A percentile compares a stretch with the other conserved stretches of the same genome.
Evolutionary conservation across 176 grass and related monocot species (phyloP).

Genomic region (Alloteropsis semialata): DNA sequence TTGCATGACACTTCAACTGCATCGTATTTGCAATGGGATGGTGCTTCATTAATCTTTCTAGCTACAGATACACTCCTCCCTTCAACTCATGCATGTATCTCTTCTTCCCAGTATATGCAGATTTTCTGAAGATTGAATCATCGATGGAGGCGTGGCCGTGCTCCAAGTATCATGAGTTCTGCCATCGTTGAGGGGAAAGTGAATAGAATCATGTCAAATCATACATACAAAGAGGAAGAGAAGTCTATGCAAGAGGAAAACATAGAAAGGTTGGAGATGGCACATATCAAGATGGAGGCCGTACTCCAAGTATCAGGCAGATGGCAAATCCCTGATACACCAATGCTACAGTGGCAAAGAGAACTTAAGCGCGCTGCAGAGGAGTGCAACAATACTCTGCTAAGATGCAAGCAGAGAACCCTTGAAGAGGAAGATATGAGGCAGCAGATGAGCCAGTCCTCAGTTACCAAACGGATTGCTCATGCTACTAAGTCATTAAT

Average conservation of each 20-base stretch:
- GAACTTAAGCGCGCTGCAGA: background rate
- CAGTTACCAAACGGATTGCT: background rate
- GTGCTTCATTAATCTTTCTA: background rate
- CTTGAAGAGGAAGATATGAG: background rate
- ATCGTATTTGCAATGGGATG: too few species aligned
- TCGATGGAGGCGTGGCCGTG: too few species aligned
- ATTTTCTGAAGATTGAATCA: background rate
- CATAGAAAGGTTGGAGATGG: too few species aligned
- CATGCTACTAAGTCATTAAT: background rate
- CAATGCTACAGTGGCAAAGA: background rate
- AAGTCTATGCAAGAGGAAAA: background rate
- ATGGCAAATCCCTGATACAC: background rate
- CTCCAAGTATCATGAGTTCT: background rate
- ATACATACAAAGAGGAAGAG: background rate
- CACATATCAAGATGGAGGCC: slow-evolving; percentile 1
- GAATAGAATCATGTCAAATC: background rate
- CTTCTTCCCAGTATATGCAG: background rate
- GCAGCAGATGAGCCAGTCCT: background rate
- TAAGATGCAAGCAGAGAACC: background rate
- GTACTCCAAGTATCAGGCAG: background rate
- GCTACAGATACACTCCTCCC: background rate
- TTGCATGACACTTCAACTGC: too few species aligned
- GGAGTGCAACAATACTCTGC: background rate
- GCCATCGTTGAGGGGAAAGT: background rate
- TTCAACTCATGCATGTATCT: background rate